phyloP scores from a whole-genome alignment of 1,284 basidiomycete species.

The Ustilago xerochloae region DNA sequence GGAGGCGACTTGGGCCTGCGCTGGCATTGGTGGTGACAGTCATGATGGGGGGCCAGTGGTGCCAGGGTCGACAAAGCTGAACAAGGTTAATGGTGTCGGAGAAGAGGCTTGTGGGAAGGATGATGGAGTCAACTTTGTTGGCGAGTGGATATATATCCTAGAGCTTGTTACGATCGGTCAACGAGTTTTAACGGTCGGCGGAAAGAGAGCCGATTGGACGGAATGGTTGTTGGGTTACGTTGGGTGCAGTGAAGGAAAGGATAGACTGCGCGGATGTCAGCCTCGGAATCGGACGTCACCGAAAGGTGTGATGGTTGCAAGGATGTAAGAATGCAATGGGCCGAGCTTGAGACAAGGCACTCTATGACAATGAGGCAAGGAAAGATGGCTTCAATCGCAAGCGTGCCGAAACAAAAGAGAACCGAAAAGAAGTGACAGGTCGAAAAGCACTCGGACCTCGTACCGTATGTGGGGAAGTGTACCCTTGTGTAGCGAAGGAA shows the following conservation, averaged over 20 bases:
- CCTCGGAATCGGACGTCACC: slow-evolving; percentile 9
- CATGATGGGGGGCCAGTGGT: neutral
- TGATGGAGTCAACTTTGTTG: too few relatives aligned
- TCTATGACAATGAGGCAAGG: neutral
- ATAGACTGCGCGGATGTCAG: neutral
- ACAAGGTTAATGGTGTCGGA: too few relatives aligned
- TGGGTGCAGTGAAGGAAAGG: neutral
- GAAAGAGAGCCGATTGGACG: neutral
- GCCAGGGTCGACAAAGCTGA: too few relatives aligned
- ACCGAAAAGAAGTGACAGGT: neutral
- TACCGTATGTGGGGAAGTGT: neutral
- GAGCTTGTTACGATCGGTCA: too few relatives aligned
- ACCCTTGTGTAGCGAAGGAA: neutral
- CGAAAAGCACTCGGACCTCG: neutral
- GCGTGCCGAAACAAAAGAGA: neutral
- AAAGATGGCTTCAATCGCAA: neutral
- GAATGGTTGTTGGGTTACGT: neutral
- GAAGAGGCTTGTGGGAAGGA: too few relatives aligned
- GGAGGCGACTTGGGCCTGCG: slow-evolving; percentile 33
- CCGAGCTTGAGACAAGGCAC: neutral
- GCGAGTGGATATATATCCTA: too few relatives aligned
- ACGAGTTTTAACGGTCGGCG: neutral
- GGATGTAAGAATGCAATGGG: neutral
- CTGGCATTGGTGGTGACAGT: slow-evolving; percentile 4
- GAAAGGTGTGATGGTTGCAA: neutral